These are phyloP conservation scores for Tricholoma hemisulphureum DNA, from an alignment of 768 basidiomycete species.

Conservation along the genomic window DNA sequence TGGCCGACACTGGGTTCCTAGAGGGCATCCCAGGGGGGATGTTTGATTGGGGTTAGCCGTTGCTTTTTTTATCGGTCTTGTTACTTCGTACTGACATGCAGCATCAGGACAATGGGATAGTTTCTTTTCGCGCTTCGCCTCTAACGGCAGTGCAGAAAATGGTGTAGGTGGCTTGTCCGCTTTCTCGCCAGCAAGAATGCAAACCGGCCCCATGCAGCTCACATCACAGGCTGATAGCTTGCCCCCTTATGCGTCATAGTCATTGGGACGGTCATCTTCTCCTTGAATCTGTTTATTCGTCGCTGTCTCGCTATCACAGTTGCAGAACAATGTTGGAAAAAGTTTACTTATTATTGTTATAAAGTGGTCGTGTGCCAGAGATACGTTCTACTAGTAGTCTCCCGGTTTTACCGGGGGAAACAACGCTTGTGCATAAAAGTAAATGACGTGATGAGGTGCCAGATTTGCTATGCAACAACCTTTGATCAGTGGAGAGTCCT, in stretches of 20 bases:
- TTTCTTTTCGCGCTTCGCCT: slow-evolving; percentile 66
- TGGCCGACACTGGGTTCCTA: slow-evolving; percentile 66
- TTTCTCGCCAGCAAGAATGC: not conserved
- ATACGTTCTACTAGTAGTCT: not conserved
- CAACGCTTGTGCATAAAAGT: no score
- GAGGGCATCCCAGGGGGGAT: slow-evolving; percentile 80
- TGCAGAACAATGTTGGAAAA: not conserved
- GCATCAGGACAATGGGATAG: slow-evolving; percentile 75
- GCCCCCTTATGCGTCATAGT: slow-evolving; percentile 15
- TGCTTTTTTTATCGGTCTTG: not conserved
- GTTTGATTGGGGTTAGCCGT: slow-evolving; percentile 79
- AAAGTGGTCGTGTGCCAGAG: not conserved
- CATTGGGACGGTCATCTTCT: not conserved
- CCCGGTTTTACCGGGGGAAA: not conserved
- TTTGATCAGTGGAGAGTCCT: not conserved
- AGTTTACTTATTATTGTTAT: not conserved
- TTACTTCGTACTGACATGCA: slow-evolving; percentile 3
- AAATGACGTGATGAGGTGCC: not conserved
- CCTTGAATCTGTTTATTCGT: not conserved
- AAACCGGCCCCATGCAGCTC: not conserved
- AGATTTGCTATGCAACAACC: not conserved
- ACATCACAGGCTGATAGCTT: slow-evolving; percentile 12
- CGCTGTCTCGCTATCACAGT: slow-evolving; percentile 6
- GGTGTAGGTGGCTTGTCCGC: not conserved
- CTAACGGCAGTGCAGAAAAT: not conserved